phyloP scores from a whole-genome alignment of 2,329 filamentous ascomycete species.

The Diaporthe destruens region DNA sequence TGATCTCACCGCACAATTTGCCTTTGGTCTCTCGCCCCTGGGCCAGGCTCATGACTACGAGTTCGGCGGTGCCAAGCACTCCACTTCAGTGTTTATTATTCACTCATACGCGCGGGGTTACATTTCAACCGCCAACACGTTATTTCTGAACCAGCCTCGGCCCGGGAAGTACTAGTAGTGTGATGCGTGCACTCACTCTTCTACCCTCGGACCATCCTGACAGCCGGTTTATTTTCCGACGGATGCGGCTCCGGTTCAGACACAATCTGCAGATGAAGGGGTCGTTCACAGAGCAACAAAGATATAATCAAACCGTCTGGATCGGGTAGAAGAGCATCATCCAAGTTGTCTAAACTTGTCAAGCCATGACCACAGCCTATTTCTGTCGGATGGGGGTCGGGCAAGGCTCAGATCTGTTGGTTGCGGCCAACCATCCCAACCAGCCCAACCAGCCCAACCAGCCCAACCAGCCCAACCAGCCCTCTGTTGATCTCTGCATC shows the following conservation, averaged over 20 bases:
- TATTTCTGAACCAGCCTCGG: not conserved
- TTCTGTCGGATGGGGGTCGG: too few species aligned
- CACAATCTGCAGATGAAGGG: not conserved
- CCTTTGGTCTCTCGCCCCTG: not conserved
- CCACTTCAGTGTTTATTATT: not conserved
- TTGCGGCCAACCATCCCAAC: too few species aligned
- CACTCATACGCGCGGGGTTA: not conserved
- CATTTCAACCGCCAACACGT: not conserved
- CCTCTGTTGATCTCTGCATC: too few species aligned
- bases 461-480: too few species aligned
- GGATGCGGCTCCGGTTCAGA: not conserved
- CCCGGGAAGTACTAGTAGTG: not conserved
- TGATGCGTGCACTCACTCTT: not conserved
- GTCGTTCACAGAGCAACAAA: not conserved
- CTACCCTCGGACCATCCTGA: not conserved
- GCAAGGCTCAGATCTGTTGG: too few species aligned
- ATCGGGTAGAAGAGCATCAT: not conserved
- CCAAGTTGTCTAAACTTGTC: not conserved
- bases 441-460: too few species aligned
- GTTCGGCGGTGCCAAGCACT: not conserved
- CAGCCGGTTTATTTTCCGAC: not conserved
- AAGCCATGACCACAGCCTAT: too few species aligned
- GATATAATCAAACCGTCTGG: too few species aligned
- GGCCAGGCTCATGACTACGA: not conserved
- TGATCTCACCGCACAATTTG: not conserved